Evolutionary conservation across 2,329 filamentous ascomycete genomes (phyloP), one percentile per base, ranked within the genome.

Genomic region (Xylaria sp.): DNA sequence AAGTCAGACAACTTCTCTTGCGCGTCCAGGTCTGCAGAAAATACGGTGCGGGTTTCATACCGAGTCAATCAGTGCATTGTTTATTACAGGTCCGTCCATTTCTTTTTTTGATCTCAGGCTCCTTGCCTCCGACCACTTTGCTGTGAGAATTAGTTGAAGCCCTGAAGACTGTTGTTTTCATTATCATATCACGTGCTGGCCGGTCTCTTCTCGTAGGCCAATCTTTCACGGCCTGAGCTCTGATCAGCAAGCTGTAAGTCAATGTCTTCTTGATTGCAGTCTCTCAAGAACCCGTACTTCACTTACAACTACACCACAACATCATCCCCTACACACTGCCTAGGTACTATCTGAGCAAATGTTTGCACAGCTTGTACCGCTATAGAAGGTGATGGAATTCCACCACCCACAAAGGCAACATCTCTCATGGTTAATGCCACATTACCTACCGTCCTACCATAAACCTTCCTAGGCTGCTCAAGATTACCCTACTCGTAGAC

Each of bases 1-100:
- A 55, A 64, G 32, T 58, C 12, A 7, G 37, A 51, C 6, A 9
- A 20, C 52, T 48, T 46, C 13, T 44, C 32, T 25, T 41, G n/a
- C 20, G 52, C 50, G 28, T 64, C 20, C 20, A 41, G 55, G 52
- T 64, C 55, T 41, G 48, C 54, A n/a, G 46, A 37, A 48, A 34
- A 44, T 9, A 46, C 39, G 32, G 6, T 2, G 12, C 15, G 7
- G 8, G 23, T 32, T 34, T 41, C 34, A 39, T 34, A 59, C 20
- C 18, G 20, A 59, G 28, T 39, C 25, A 20, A 32, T 46, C 13
- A 6, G 20, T n/a, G 18, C 13, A 39, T 9, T 25, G 3, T 59
- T 34, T 13, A 57, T 41, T 46, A 15, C 12, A 18, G 6, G 48
- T n/a, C 34, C 39, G 18, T 10, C 12, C 10, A 15, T n/a, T n/a